A percentile compares a stretch with the other conserved stretches of the same genome.
phyloP scores from a whole-genome alignment of 345 rosid species.

The Raphanus raphanistrum region DNA sequence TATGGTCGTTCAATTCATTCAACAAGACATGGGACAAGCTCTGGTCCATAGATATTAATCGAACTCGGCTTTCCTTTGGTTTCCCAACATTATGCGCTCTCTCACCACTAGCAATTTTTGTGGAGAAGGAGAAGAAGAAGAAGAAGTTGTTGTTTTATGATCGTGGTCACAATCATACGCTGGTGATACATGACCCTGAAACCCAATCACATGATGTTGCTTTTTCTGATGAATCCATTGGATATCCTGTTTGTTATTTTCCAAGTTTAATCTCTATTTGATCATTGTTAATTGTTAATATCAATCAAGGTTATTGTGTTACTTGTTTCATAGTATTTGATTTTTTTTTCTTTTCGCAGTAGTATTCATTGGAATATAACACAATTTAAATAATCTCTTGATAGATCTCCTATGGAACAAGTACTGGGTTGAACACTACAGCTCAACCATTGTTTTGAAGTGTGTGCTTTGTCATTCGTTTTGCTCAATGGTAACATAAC shows the following conservation, averaged over 20 bases:
- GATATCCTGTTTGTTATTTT: neutral
- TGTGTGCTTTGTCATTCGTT: conserved; percentile 4
- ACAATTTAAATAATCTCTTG: too few relatives aligned
- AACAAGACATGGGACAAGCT: neutral
- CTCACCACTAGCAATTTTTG: neutral
- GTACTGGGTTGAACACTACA: neutral
- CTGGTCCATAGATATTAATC: neutral
- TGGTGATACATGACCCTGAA: neutral
- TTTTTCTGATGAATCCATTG: neutral
- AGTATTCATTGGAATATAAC: neutral
- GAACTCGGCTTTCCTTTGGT: neutral
- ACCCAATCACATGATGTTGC: neutral
- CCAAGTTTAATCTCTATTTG: neutral
- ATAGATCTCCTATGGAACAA: too few relatives aligned
- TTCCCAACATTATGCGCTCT: neutral
- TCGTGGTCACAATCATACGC: neutral
- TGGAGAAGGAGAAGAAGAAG: neutral
- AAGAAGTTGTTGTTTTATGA: neutral
- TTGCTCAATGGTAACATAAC: neutral
- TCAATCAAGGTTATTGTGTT: neutral
- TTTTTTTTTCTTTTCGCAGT: too few relatives aligned
- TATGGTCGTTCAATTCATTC: neutral
- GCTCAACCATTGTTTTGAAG: neutral
- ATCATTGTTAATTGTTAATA: neutral
- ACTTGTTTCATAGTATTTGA: neutral